Percentiles rank a stretch among this genome's conserved stretches.
phyloP scores from a whole-genome alignment of 371 early-diverging fungal genomes.

The Mucor irregularis region DNA sequence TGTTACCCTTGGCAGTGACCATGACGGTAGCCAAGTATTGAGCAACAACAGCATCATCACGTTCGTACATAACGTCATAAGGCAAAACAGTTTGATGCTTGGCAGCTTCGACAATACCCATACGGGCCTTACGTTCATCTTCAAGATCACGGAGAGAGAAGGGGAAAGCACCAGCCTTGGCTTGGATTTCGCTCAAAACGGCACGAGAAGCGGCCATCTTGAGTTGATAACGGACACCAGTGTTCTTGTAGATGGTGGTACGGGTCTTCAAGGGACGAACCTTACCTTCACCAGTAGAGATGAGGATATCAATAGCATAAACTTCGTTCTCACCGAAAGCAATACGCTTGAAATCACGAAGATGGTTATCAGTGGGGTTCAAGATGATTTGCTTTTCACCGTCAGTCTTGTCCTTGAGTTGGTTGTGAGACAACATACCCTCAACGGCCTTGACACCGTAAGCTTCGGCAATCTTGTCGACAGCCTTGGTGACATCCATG shows the following conservation, averaged over 20 bases:
- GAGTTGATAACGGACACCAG: constrained; percentile 79
- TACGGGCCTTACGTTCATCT: constrained; percentile 87
- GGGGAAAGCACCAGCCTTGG: constrained; percentile 85
- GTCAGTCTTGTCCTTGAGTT: constrained; percentile 84
- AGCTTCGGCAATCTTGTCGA: constrained; percentile 77
- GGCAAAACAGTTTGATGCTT: constrained; percentile 81
- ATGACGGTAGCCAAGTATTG: constrained; percentile 91
- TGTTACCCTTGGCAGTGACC: constrained; percentile 82
- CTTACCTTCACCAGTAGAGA: constrained; percentile 91
- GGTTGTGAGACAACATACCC: constrained; percentile 88
- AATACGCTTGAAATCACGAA: constrained; percentile 68
- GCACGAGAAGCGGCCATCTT: constrained; percentile 88
- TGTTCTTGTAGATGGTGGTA: constrained; percentile 93
- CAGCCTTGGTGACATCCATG: constrained; percentile 79
- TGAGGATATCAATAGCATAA: constrained; percentile 82
- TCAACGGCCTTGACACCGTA: constrained; percentile 90
- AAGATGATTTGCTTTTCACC: constrained; percentile 91
- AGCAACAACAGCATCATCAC: constrained; percentile 79
- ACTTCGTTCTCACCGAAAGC: constrained; percentile 89
- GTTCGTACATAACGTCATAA: constrained; percentile 84
- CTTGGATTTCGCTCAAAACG: constrained; percentile 75
- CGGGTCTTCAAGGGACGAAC: constrained; percentile 70
- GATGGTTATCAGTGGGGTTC: constrained; percentile 83
- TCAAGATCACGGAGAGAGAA: constrained; percentile 80
- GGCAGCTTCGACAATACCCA: constrained; percentile 92